A percentile compares a stretch with the other conserved stretches of the same genome.
Evolutionary conservation across 768 basidiomycete species (phyloP).

Genomic region (Boletus insuetus): DNA sequence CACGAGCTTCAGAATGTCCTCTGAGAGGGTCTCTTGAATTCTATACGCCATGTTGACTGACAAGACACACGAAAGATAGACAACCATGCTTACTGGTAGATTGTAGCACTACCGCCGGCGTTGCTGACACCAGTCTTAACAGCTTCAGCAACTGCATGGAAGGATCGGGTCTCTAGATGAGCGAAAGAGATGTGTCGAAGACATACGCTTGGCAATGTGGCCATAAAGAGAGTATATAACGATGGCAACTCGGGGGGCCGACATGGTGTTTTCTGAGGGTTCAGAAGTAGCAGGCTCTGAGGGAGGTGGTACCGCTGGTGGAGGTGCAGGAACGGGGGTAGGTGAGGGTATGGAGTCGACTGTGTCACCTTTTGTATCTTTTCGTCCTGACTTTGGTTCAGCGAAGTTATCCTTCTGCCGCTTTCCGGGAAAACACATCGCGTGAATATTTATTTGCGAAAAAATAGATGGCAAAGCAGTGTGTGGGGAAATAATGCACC

Average conservation of each 20-base stretch:
- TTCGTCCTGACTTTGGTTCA: conserved; percentile 21
- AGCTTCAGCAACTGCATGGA: conserved; percentile 30
- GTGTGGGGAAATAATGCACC: conserved; percentile 8
- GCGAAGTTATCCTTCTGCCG: conserved; percentile 35
- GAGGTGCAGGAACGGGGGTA: neutral
- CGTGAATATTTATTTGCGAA: neutral
- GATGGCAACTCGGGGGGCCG: conserved; percentile 41
- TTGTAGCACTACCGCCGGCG: conserved; percentile 44
- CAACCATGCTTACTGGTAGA: conserved; percentile 41
- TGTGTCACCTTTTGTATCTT: conserved; percentile 11
- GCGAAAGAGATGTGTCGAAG: neutral
- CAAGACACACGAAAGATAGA: neutral
- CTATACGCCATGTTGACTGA: conserved; percentile 32
- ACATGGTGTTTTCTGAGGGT: conserved; percentile 1
- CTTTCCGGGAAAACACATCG: conserved; percentile 41
- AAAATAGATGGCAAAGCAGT: neutral
- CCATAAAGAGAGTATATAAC: conserved; percentile 52
- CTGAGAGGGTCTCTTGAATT: conserved; percentile 78
- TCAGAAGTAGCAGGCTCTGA: neutral
- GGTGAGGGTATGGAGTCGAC: conserved; percentile 3
- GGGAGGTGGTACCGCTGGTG: neutral
- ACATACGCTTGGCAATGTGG: conserved; percentile 45
- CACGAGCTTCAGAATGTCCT: conserved; percentile 67
- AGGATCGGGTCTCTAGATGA: neutral
- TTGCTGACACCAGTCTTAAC: conserved; percentile 39